Percentiles rank a stretch among this genome's conserved stretches.
phyloP scores from a whole-genome alignment of 1,284 basidiomycete genomes.

The Butyriboletus appendiculatus region DNA sequence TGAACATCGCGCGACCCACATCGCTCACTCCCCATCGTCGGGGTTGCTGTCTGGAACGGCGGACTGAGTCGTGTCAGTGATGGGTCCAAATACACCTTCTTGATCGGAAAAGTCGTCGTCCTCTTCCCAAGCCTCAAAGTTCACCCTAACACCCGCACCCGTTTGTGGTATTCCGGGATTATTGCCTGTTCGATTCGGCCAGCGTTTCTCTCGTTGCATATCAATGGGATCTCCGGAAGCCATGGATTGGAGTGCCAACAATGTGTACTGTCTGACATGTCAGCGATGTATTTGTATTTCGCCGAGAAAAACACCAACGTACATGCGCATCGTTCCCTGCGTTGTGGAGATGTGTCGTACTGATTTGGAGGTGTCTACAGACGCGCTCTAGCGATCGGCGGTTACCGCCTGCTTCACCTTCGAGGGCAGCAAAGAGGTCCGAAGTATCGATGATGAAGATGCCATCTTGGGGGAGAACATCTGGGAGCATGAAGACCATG shows the following conservation, averaged over 20 bases:
- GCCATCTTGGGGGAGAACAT: conserved; percentile 49
- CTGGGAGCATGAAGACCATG: conserved; percentile 59
- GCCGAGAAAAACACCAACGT: conserved; percentile 27
- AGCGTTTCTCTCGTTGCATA: conserved; percentile 68
- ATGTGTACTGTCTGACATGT: conserved; percentile 55
- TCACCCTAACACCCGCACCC: conserved; percentile 49
- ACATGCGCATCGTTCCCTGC: conserved; percentile 86
- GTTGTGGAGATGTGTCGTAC: conserved; percentile 66
- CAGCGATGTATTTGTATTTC: neutral
- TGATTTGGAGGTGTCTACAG: conserved; percentile 61
- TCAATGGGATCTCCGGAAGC: conserved; percentile 69
- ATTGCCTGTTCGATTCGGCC: conserved; percentile 58
- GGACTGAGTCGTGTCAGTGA: conserved; percentile 13
- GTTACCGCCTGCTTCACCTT: conserved; percentile 55
- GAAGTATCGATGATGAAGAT: conserved; percentile 73
- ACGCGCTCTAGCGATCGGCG: conserved; percentile 56
- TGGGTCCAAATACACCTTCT: conserved; percentile 47
- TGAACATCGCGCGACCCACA: neutral
- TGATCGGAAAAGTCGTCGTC: conserved; percentile 60
- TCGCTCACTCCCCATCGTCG: conserved; percentile 5
- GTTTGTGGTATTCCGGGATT: conserved; percentile 20
- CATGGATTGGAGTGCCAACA: conserved; percentile 64
- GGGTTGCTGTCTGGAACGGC: conserved; percentile 1
- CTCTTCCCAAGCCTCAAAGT: conserved; percentile 60
- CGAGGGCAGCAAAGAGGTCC: conserved; percentile 68